phyloP scores from a whole-genome alignment of 345 rosid species.

The Gossypium thurberi region DNA sequence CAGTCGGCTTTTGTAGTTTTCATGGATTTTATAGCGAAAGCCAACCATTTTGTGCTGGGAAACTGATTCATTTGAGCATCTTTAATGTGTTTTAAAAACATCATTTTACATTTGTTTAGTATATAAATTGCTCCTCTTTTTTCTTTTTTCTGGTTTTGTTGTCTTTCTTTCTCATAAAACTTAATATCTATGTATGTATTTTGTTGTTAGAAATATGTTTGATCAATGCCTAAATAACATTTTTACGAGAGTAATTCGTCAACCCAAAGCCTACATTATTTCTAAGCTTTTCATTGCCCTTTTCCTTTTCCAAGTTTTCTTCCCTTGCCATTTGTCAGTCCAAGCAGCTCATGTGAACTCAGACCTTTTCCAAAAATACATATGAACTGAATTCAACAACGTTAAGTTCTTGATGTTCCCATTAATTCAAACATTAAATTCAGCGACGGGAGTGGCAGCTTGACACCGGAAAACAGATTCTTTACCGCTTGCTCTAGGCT shows the following conservation, averaged over 20 bases:
- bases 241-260: not conserved
- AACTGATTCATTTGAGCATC: no score
- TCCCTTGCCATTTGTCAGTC: not conserved
- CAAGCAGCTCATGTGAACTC: constrained; percentile 9
- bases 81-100: no score
- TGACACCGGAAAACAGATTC: not conserved
- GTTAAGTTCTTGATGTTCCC: constrained; percentile 26
- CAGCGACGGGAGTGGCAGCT: not conserved
- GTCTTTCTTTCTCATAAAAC: no score
- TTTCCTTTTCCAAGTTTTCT: constrained; percentile 6
- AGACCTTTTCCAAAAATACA: constrained; percentile 26
- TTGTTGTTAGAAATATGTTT: no score
- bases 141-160: no score
- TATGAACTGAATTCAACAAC: constrained; percentile 26
- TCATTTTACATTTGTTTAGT: no score
- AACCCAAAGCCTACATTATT: constrained; percentile 2
- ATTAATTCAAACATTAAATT: constrained; percentile 19
- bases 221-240: not conserved
- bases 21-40: no score
- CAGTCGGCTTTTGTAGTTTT: no score
- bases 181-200: no score
- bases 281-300: constrained; percentile 13
- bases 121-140: no score
- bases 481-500: not conserved
- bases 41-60: no score